These are phyloP conservation scores for Ophiostoma piceae DNA, from an alignment of 2,329 filamentous ascomycete genomes.

Conservation along the genomic window DNA sequence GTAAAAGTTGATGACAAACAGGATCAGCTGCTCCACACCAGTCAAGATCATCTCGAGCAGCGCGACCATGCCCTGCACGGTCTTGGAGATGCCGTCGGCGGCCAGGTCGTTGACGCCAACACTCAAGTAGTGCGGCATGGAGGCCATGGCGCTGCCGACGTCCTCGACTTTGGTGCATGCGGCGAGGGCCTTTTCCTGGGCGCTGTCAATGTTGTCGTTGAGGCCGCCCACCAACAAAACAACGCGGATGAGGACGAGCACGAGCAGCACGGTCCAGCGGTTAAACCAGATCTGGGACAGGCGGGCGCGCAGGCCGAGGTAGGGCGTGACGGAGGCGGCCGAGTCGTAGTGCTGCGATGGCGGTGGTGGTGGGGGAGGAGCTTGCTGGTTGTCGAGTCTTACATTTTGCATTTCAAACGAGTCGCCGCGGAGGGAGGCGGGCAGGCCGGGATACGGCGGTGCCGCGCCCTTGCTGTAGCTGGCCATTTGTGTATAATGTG, in stretches of 20 bases:
- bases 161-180: conserved; percentile 91
- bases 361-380: background rate
- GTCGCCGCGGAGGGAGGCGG: conserved; percentile 32
- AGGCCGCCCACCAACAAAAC: conserved; percentile 70
- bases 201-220: conserved; percentile 66
- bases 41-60: conserved; percentile 75
- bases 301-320: conserved; percentile 81
- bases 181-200: conserved; percentile 74
- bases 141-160: conserved; percentile 90
- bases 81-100: conserved; percentile 71
- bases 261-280: conserved; percentile 85
- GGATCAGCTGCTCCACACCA: conserved; percentile 76
- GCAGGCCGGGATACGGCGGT: conserved; percentile 32
- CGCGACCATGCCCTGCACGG: conserved; percentile 72
- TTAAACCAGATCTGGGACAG: conserved; percentile 98
- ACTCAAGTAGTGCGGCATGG: conserved; percentile 94
- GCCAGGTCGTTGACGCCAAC: conserved; percentile 82
- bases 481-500: conserved; percentile 25
- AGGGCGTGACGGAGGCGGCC: conserved; percentile 72
- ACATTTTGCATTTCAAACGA: conserved; percentile 36
- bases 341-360: conserved; percentile 41
- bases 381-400: conserved; percentile 32
- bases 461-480: conserved; percentile 29
- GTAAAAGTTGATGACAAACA: conserved; percentile 90
- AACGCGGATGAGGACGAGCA: conserved; percentile 77